Evolutionary conservation across 305 asterid genomes (phyloP).

Genomic region (Fraxinus velutina): DNA sequence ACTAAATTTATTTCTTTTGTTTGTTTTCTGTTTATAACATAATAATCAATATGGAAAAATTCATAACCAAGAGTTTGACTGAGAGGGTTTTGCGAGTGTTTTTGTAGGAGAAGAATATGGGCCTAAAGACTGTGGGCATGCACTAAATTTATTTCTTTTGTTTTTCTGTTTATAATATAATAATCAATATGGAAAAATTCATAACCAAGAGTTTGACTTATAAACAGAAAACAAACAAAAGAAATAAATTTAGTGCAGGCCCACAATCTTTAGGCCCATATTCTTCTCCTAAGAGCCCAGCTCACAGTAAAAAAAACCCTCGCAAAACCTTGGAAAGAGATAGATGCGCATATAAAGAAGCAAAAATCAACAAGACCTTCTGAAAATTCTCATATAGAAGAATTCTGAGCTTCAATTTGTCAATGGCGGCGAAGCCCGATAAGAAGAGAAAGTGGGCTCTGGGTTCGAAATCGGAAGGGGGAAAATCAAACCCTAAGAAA

Average conservation of each 20-base stretch:
- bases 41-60: too few relatives aligned
- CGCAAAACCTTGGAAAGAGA: slow-evolving; percentile 16
- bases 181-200: too few relatives aligned
- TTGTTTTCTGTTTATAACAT: too few relatives aligned
- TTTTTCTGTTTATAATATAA: too few relatives aligned
- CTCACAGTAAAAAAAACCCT: slow-evolving; percentile 29
- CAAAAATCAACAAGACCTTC: neutral
- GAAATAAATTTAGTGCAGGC: neutral
- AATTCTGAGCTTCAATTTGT: slow-evolving; percentile 21
- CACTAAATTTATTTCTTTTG: too few relatives aligned
- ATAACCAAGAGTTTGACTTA: too few relatives aligned
- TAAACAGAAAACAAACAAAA: neutral
- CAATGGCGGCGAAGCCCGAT: slow-evolving; percentile 65
- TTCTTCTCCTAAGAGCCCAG: neutral
- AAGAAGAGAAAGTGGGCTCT: slow-evolving; percentile 58
- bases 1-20: neutral
- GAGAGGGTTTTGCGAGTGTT: too few relatives aligned
- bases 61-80: too few relatives aligned
- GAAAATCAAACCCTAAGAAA: slow-evolving; percentile 35
- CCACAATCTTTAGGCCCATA: neutral
- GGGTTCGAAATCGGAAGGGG: slow-evolving; percentile 30
- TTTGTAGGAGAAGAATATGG: too few relatives aligned
- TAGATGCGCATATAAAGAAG: neutral
- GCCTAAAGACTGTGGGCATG: too few relatives aligned
- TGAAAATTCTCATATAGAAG: slow-evolving; percentile 10